Evolutionary conservation across 495 filamentous ascomycete species (phyloP), one percentile per base, ranked within the genome.

Genomic region (Penicillium canariense): DNA sequence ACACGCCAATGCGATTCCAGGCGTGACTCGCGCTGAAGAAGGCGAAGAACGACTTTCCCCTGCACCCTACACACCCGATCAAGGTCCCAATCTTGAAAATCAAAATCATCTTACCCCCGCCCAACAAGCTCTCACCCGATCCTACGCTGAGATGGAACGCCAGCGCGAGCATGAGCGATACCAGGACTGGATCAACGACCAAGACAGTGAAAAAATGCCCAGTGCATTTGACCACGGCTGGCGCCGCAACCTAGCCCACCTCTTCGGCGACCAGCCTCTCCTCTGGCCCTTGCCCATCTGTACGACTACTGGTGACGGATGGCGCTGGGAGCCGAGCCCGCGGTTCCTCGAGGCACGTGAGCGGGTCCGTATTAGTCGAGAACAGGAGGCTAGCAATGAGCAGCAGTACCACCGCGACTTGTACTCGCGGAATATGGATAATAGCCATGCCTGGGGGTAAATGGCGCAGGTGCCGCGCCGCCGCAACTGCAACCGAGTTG

Each of bases 181-280:
- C 68, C 82, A 93, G 58, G 80, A 86, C 34, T 97, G 97, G 68
- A 81, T 97, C 23, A 86, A 96, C 64, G 90, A 97, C 63, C 80
- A 89, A 65, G 90, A 95, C 61, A 87, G 83, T 28, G 85, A 89
- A 55, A 89, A 88, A 58, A 80, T 97, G 36, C 94, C 94, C 2
- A 90, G 90, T 63, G 92, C 95, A 11, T 98, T 98, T 61, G 87
- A 98, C 61, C 83, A 94, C 20, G 94, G 95, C 52, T 85, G 84
- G 75, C 77, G 77, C 30, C 79, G 79, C 11, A 98, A 98, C 61
- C 73, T 97, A n/a, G 57, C 74, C 3, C 87, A 94, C 65, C 78
- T 98, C 10, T 96, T 98, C 57, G 94, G 94, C 1, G 71, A 81
- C 2, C 79, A 72, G 0, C 83, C 84, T 10, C 69, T 82, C 27